A percentile compares a stretch with the other conserved stretches of the same genome.
phyloP scores from a whole-genome alignment of 345 rosid genomes.

The Clarkia xantiana region DNA sequence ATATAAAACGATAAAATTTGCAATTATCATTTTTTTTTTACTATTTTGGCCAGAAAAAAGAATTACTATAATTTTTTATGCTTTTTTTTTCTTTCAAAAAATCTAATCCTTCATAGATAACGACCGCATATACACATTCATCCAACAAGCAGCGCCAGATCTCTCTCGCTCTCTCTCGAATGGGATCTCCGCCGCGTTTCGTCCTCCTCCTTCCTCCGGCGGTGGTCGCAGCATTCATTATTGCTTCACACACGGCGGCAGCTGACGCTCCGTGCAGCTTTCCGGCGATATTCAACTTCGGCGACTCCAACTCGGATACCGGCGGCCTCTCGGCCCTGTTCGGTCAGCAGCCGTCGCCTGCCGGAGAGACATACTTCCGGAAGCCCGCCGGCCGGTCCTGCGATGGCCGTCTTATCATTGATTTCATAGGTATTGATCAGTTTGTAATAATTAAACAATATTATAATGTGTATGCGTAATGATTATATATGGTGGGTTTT shows the following conservation, averaged over 20 bases:
- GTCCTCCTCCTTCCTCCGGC: background rate
- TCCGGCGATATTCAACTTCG: conserved; percentile 80
- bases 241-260: background rate
- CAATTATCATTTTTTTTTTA: too few species aligned
- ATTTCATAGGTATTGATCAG: conserved; percentile 46
- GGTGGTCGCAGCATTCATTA: background rate
- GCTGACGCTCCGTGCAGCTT: conserved; percentile 21
- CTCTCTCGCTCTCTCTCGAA: conserved; percentile 5
- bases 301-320: conserved; percentile 90
- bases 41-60: too few species aligned
- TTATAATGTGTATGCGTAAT: too few species aligned
- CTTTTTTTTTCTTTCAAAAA: too few species aligned
- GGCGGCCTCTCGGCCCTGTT: conserved; percentile 79
- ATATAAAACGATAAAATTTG: too few species aligned
- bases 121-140: too few species aligned
- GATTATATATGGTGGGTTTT: background rate
- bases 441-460: too few species aligned
- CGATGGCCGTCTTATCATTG: conserved; percentile 78
- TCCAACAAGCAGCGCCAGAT: too few species aligned
- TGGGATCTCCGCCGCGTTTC: conserved; percentile 7
- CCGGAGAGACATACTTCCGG: conserved; percentile 56
- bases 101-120: too few species aligned
- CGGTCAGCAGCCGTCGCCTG: conserved; percentile 63
- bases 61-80: too few species aligned
- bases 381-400: conserved; percentile 70